Evolutionary conservation across 1,139 yeast species (phyloP), one percentile per base, ranked within the genome.

Genomic region (Hansenula sp.): DNA sequence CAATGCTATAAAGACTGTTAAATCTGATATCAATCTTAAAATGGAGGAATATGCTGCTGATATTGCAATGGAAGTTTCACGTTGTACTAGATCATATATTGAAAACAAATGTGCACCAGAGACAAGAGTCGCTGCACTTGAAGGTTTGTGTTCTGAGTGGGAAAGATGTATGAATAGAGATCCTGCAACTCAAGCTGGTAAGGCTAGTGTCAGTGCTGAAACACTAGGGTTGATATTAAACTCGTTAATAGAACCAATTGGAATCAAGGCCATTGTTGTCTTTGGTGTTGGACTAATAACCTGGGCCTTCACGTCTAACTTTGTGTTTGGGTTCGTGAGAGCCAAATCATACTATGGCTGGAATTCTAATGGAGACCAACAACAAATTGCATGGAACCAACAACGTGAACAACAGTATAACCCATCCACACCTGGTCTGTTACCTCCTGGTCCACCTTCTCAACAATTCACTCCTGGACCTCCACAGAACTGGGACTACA

Each of bases 151-250:
- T 56, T 65, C 68, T 21, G 67, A 69, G 43, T 83, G 86, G 86
- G 68, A 67, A 42, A 68, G 71, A 40, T 82, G 90, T 52, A 79
- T 81, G 80, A 67, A 66, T 39, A 75, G 73, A 47, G 77, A 77
- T 40, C 76, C 81, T 32, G 45, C 57, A 3, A 42, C 53, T 3
- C 68, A 46, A 45, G 64, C 55, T 62, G 65, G 69, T 40, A 65
- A 65, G 41, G 73, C 82, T 7, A 68, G 68, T 44, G 66, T 82
- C 13, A 73, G 81, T 57, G 86, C 87, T 0, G 77, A 77, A 44
- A 77, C 83, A 0, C 51, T 82, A 3, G 89, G 88, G 0, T 64
- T 77, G 42, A 66, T 82, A 11, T 46, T 82, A n/a, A 81, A 81
- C 50, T 71, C 82, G 0, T 68, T 82, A 44, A 67, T 82, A 17